Base-by-base conservation (phyloP, 2,329 filamentous ascomycete genomes). In the Diaporthe sp. region DNA sequence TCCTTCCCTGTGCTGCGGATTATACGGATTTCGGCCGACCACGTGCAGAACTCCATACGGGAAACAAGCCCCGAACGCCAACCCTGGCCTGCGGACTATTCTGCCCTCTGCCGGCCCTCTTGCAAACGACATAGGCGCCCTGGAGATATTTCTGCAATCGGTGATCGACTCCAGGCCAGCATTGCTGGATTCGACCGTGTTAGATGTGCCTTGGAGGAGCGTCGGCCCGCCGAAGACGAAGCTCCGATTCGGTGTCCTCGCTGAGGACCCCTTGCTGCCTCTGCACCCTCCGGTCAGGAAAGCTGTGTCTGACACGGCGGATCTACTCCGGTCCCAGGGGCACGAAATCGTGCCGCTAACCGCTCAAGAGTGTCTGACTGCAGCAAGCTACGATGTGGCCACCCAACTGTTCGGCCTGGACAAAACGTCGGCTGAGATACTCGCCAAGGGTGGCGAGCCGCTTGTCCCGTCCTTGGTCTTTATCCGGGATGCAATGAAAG, bases 11-110 rank as follows among this genome's bases (percentile, higher is more conserved):
- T 77, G 75, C 70, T 77, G 76, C n/a, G 75, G 76, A 13, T 27
- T 76, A 3, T 77, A 77, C 22, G 76, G 76, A 0, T 77, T 77
- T 61, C 74, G 74, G 10, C 76, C 76, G 6, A 74, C 75, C 0
- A 61, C 76, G 25, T 8, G 42, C 19, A 56, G 76, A 25, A 42
- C 75, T 3, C 76, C 76, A 2, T 77, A 73, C 27, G 76, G 75
- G 3, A 70, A 68, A 15, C 76, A 77, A 65, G 72, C 59, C 1
- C 72, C 69, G 8, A 47, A 69, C 37, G 44, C 51, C 7, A 73
- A 77, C 35, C 73, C 70, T 8, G 75, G 76, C 22, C 56, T 77
- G 2, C 63, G 47, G 17, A 75, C 70, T 25, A 59, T 77, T 39
- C 44, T 71, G 4, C 50, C 76, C 3, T 69, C 70, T 6, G 75